phyloP scores from a whole-genome alignment of 352 stramenopile genomes.

The Thraustochytrium aureum region DNA sequence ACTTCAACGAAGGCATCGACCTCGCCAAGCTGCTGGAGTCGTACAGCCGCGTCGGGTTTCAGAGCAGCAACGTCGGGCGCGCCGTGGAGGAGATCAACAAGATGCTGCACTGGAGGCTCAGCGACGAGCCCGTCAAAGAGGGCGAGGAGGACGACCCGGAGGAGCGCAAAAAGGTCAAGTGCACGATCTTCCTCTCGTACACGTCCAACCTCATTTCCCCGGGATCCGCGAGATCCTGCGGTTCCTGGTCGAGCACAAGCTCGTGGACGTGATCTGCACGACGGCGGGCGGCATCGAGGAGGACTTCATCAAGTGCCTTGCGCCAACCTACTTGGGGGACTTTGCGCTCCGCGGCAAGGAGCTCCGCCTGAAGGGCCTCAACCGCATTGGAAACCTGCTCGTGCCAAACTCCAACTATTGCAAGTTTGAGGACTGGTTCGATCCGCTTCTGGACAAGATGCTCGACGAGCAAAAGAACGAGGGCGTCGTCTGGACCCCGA shows the following conservation, averaged over 20 bases:
- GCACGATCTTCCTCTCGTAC: constrained; percentile 99
- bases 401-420: constrained; percentile 99
- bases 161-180: constrained; percentile 79
- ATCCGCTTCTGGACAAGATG: constrained; percentile 96
- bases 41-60: constrained; percentile 84
- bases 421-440: constrained; percentile 93
- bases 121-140: constrained; percentile 81
- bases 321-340: constrained; percentile 96
- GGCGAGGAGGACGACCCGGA: constrained; percentile 82
- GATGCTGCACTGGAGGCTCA: constrained; percentile 98
- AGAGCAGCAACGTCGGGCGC: constrained; percentile 94
- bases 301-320: constrained; percentile 99
- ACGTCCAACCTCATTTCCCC: constrained; percentile 99
- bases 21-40: constrained; percentile 75
- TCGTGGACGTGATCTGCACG: constrained; percentile 96
- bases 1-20: constrained; percentile 84
- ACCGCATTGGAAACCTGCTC: constrained; percentile 99
- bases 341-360: constrained; percentile 84
- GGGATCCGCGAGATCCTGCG: constrained; percentile 96
- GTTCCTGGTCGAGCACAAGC: constrained; percentile 97
- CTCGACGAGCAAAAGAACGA: constrained; percentile 93
- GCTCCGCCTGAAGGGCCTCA: constrained; percentile 90
- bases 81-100: constrained; percentile 97
- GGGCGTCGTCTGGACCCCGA: constrained; percentile 90
- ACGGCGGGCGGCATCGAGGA: constrained; percentile 90